Conservation (phyloP, 2,329 filamentous ascomycete species). For the Epichloe brachyelytri region DNA sequence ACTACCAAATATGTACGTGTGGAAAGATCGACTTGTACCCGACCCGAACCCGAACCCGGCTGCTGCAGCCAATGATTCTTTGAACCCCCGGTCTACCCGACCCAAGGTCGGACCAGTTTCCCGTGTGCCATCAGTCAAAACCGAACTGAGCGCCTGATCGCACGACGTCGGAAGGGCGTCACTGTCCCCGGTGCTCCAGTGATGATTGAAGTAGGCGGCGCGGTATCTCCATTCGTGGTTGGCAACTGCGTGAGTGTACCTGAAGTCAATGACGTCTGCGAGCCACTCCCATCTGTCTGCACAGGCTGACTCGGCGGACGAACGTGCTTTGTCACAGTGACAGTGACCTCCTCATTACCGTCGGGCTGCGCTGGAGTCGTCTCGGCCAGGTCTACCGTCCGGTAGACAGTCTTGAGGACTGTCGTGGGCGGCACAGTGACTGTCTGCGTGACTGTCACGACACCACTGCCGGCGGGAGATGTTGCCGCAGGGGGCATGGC, state of each 20-base stretch:
- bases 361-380: neutral
- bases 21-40: neutral
- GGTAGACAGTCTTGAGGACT: constrained; percentile 22
- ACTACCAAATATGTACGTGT: constrained; percentile 1
- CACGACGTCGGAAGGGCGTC: neutral
- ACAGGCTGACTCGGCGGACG: neutral
- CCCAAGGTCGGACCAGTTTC: too few species aligned
- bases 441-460: constrained; percentile 20
- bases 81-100: too few species aligned
- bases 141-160: neutral
- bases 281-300: neutral
- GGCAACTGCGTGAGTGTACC: too few species aligned
- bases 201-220: too few species aligned
- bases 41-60: too few species aligned
- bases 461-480: constrained; percentile 6
- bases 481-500: neutral
- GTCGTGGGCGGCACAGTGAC: constrained; percentile 26
- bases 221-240: too few species aligned
- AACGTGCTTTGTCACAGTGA: constrained; percentile 6
- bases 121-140: neutral
- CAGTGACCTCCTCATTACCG: neutral
- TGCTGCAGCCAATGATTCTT: too few species aligned
- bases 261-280: too few species aligned
- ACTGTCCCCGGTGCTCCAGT: too few species aligned
- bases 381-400: constrained; percentile 18